Evolutionary conservation across 768 basidiomycete species (phyloP), one percentile per base, ranked within the genome.

Genomic region (Russula emetica): DNA sequence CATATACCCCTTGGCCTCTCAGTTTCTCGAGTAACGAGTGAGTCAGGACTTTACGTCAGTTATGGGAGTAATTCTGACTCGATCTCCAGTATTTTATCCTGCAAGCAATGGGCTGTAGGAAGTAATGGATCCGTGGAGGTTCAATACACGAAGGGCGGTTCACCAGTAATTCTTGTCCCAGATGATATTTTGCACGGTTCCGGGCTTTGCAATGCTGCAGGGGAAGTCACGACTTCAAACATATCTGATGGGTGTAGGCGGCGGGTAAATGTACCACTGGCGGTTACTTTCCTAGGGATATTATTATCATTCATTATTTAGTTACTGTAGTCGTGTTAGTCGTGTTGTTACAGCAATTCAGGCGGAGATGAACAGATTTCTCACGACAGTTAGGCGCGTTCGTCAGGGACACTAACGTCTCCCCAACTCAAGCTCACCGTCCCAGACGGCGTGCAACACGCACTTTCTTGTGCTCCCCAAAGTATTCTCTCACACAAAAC

Each of bases 21-120:
- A 77, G 77, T 47, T 80, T 82, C 2, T 77, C 83, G 6, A 77
- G 81, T 36, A 80, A 80, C 34, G 83, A 89, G 87, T 87, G 68
- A 61, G 84, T 74, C 54, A 2, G 38, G n/a, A 24, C n/a, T 55
- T n/a, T 40, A 45, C 38, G 10, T 28, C 20, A 42, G 9, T 36
- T 10, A 26, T 54, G 16, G 16, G 42, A 47, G 9, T 13, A 14
- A 32, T 38, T 30, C 47, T 67, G 42, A 68, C 64, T 34, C 56
- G n/a, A 62, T 38, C 22, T 44, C 13, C 64, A 88, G 87, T 67
- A 76, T 90, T 58, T 70, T 90, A 24, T 82, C 82, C 3, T 92
- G 90, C 72, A 72, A 74, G 42, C 85, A 88, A 72, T 86, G 83
- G 78, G 82, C 79, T 22, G 83, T 89, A 9, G 90, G 87, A 32